Evolutionary conservation across 768 basidiomycete genomes (phyloP).

Genomic region (Pulveroboletus frians): DNA sequence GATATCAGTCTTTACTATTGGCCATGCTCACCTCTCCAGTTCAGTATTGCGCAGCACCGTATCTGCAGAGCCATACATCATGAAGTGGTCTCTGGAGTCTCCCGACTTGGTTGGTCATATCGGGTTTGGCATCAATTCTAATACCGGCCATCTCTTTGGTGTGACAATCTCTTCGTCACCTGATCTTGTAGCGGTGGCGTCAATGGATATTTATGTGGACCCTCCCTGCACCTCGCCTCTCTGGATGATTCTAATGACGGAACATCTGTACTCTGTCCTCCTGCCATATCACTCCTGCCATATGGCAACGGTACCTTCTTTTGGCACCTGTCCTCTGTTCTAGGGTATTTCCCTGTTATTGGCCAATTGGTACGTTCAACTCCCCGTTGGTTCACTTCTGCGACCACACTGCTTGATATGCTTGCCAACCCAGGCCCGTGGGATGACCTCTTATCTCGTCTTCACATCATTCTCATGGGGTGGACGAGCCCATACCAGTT

Average conservation of each 20-base stretch:
- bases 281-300: neutral
- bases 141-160: neutral
- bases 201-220: constrained; percentile 1
- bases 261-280: neutral
- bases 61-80: neutral
- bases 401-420: neutral
- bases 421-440: neutral
- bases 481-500: neutral
- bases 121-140: neutral
- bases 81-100: neutral
- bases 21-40: neutral
- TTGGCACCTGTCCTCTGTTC: neutral
- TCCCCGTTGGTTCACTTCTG: neutral
- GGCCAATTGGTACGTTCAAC: neutral
- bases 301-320: neutral
- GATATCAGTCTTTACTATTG: neutral
- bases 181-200: neutral
- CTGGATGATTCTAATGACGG: neutral
- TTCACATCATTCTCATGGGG: constrained; percentile 6
- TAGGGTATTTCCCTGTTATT: neutral
- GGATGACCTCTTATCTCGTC: too few species aligned
- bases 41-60: neutral
- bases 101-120: neutral
- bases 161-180: neutral
- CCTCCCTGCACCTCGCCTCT: neutral